Evolutionary conservation across 2,329 filamentous ascomycete genomes (phyloP).

Genomic region (Neofusicoccum laricinum): DNA sequence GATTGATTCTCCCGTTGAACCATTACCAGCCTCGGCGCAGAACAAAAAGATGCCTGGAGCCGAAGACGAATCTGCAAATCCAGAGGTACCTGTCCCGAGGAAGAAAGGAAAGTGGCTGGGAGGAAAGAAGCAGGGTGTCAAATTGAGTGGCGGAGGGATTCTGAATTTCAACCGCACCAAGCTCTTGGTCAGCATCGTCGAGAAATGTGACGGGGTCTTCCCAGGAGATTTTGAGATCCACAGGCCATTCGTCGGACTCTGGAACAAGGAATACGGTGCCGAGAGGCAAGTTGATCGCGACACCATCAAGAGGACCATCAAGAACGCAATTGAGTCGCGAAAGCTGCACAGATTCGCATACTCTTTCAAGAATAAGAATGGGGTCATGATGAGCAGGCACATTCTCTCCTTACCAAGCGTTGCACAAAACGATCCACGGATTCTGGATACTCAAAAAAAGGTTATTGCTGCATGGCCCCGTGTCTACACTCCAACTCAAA

Average conservation of each 20-base stretch:
- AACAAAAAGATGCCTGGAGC: background rate
- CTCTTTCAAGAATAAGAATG: constrained; percentile 47
- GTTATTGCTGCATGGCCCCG: constrained; percentile 44
- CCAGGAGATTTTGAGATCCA: constrained; percentile 55
- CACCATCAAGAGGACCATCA: constrained; percentile 51
- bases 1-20: background rate
- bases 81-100: background rate
- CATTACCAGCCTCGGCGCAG: background rate
- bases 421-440: constrained; percentile 41
- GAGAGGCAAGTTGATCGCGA: constrained; percentile 46
- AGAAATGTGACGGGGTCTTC: constrained; percentile 54
- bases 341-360: constrained; percentile 54
- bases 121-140: constrained; percentile 23
- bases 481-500: constrained; percentile 32
- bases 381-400: constrained; percentile 47
- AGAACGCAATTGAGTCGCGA: constrained; percentile 48
- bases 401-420: constrained; percentile 50
- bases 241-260: constrained; percentile 53
- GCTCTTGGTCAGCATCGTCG: constrained; percentile 55
- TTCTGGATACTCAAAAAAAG: constrained; percentile 48
- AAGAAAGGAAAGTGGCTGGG: constrained; percentile 12
- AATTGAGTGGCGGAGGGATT: constrained; percentile 41
- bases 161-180: constrained; percentile 42
- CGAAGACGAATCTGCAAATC: background rate
- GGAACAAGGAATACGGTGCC: constrained; percentile 44